Base-by-base conservation (phyloP, 495 filamentous ascomycete genomes). In the Bombardia bombarda region DNA sequence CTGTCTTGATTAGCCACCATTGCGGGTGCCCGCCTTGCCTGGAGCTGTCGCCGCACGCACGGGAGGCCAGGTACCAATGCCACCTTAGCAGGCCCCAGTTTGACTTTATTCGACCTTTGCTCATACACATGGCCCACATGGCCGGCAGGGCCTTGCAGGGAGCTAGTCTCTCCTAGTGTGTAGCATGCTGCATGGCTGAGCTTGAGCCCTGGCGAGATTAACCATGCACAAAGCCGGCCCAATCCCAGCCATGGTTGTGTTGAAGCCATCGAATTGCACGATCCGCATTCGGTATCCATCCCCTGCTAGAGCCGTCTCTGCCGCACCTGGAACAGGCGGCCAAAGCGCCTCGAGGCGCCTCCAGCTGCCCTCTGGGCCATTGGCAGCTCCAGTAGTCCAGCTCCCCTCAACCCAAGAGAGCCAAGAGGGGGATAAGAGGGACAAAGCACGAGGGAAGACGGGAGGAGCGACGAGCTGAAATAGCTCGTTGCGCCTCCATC, bases 121-220 rank as follows among this genome's bases (percentile, higher is more conserved):
- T 46, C 43, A 20, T 14, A 28, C 25, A 28, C 32, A 20, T 10
- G 19, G 34, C 22, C 31, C 46, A 45, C 54, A 54, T 56, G 54
- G 56, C 20, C 23, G 45, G 38, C 46, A 40, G 51, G 56, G 51
- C 32, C 42, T n/a, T n/a, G n/a, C n/a, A n/a, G n/a, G n/a, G n/a
- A n/a, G n/a, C n/a, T n/a, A n/a, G n/a, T n/a, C n/a, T n/a, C n/a
- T n/a, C n/a, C n/a, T n/a, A n/a, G n/a, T n/a, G n/a, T n/a, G n/a
- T n/a, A n/a, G n/a, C n/a, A n/a, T 47, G 50, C 34, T 21, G 43
- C 46, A 50, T 50, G 40, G 46, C 42, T 30, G 31, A 46, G n/a
- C n/a, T n/a, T n/a, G n/a, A n/a, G 43, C 60, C 60, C 55, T 59
- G 51, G 47, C 53, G 51, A 61, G 55, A 63, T 63, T 59, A 49